Conservation (phyloP, 1,139 yeast genomes). For the Magnusiomyces fungicola region DNA sequence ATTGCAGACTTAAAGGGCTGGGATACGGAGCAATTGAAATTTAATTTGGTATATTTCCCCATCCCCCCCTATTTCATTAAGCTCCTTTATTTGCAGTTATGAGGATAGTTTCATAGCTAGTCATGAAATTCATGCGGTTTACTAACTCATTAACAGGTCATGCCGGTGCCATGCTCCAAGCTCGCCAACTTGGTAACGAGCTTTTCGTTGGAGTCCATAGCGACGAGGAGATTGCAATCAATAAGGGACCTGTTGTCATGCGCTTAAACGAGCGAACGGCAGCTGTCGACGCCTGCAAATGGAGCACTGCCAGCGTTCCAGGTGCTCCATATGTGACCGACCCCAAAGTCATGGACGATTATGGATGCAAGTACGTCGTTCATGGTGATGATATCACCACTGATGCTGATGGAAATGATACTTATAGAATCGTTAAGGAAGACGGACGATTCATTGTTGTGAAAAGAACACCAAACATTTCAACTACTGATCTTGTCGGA, state of each 20-base stretch:
- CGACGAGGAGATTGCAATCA: constrained; percentile 71
- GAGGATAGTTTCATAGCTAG: too few relatives aligned
- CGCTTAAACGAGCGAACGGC: constrained; percentile 63
- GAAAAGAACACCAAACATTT: constrained; percentile 86
- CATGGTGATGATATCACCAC: constrained; percentile 98
- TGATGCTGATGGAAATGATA: constrained; percentile 90
- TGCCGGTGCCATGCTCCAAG: constrained; percentile 94
- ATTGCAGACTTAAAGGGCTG: too few relatives aligned
- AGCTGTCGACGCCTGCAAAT: constrained; percentile 85
- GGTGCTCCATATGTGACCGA: constrained; percentile 95
- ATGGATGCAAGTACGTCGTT: constrained; percentile 78
- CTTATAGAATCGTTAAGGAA: constrained; percentile 78
- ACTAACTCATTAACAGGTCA: constrained; percentile 56
- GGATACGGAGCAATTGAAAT: too few relatives aligned
- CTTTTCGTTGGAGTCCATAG: constrained; percentile 84
- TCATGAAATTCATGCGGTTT: too few relatives aligned
- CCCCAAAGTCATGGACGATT: constrained; percentile 66
- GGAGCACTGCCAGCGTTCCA: constrained; percentile 70
- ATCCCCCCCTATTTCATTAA: too few relatives aligned
- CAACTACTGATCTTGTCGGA: constrained; percentile 94
- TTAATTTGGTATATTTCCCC: too few relatives aligned
- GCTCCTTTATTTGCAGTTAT: too few relatives aligned
- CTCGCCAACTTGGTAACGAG: constrained; percentile 68
- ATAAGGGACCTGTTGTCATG: constrained; percentile 96
- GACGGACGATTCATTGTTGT: constrained; percentile 83